Conservation (phyloP, 306 rosid species). For the Vigna mungo region DNA sequence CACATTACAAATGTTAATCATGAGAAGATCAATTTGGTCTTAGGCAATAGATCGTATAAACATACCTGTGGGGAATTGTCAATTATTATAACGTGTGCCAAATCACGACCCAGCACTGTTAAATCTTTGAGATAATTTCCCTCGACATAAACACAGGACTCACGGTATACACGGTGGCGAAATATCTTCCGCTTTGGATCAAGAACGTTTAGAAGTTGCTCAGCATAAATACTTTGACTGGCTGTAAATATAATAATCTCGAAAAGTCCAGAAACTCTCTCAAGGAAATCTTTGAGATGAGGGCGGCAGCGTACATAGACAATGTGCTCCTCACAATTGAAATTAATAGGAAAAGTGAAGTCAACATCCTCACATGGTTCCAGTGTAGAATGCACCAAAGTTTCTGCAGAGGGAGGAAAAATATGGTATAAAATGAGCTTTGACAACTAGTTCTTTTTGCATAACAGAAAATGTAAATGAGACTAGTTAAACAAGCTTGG, state of each 20-base stretch:
- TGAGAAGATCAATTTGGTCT: not conserved
- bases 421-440: slow-evolving; percentile 33
- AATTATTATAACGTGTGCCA: slow-evolving; percentile 79
- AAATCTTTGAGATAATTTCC: slow-evolving; percentile 97
- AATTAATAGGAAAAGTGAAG: slow-evolving; percentile 92
- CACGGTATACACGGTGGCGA: slow-evolving; percentile 94
- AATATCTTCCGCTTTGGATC: slow-evolving; percentile 96
- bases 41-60: not conserved
- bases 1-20: not conserved
- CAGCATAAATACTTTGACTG: slow-evolving; percentile 98
- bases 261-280: slow-evolving; percentile 74
- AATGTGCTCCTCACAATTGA: slow-evolving; percentile 84
- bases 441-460: not conserved
- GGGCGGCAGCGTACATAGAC: slow-evolving; percentile 99
- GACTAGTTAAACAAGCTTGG: slow-evolving; percentile 1
- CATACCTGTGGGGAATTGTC: slow-evolving; percentile 99
- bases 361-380: slow-evolving; percentile 94
- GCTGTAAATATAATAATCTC: slow-evolving; percentile 98
- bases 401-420: slow-evolving; percentile 68
- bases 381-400: slow-evolving; percentile 93
- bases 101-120: slow-evolving; percentile 96
- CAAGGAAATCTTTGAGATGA: slow-evolving; percentile 86
- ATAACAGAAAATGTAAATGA: not conserved
- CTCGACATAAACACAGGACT: slow-evolving; percentile 95
- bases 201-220: slow-evolving; percentile 93